Evolutionary conservation across 2,329 filamentous ascomycete species (phyloP).

Genomic region (Penicillium sumatraense): DNA sequence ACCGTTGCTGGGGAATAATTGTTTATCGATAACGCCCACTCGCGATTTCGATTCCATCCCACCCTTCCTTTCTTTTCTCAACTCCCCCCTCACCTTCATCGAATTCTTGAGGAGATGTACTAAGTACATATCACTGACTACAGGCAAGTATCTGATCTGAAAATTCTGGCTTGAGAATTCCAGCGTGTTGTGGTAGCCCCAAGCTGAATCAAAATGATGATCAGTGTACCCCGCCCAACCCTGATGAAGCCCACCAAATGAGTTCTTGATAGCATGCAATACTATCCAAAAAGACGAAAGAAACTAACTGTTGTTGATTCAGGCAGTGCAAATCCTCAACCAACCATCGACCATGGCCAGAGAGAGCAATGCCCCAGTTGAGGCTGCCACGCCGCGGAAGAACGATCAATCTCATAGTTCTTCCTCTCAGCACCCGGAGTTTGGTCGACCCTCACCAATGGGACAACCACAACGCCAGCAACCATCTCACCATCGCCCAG

Average conservation of each 20-base stretch:
- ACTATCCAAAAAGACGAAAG: not conserved
- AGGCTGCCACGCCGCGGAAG: conserved; percentile 40
- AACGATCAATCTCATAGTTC: conserved; percentile 39
- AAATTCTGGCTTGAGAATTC: not conserved
- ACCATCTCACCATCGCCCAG: conserved; percentile 29
- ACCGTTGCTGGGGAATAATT: conserved; percentile 20
- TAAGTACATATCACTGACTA: too few species aligned
- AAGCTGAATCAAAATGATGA: not conserved
- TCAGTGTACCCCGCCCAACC: not conserved
- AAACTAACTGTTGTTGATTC: not conserved
- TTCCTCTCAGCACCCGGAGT: conserved; percentile 53
- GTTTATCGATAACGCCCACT: conserved; percentile 21
- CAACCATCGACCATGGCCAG: conserved; percentile 49
- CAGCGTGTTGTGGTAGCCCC: not conserved
- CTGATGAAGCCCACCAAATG: not conserved
- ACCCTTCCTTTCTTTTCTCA: conserved; percentile 6
- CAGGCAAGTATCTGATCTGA: not conserved
- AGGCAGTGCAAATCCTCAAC: not conserved
- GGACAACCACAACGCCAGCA: conserved; percentile 42
- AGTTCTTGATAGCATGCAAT: not conserved
- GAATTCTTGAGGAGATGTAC: not conserved
- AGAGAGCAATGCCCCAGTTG: conserved; percentile 53
- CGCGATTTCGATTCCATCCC: not conserved
- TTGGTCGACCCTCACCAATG: conserved; percentile 64
- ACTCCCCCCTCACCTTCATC: conserved; percentile 11